phyloP scores from a whole-genome alignment of 2,329 filamentous ascomycete genomes.

The Trichoderma brevicompactum region DNA sequence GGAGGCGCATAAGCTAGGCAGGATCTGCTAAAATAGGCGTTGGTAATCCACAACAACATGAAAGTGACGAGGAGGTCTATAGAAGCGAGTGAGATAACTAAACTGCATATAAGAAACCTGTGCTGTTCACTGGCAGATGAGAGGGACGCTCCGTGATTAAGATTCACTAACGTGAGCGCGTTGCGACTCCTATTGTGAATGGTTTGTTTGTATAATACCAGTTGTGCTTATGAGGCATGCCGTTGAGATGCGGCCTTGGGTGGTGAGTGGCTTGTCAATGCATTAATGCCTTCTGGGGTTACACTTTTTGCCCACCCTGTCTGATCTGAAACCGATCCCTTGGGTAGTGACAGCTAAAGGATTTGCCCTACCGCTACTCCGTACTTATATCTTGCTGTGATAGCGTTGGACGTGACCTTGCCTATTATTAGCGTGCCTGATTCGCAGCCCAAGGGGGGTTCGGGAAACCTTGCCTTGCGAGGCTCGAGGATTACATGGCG shows the following conservation, averaged over 20 bases:
- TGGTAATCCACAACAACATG: no score
- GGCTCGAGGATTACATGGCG: neutral
- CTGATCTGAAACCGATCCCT: conserved; percentile 10
- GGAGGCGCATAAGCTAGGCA: neutral
- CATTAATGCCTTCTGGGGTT: neutral
- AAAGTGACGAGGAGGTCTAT: no score
- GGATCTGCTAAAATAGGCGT: no score
- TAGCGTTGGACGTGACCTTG: neutral
- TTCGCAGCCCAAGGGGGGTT: neutral
- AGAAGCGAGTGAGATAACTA: neutral
- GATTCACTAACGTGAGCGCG: neutral
- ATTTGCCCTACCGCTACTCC: neutral
- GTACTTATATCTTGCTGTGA: neutral
- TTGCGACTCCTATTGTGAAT: neutral
- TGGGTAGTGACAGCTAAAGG: neutral
- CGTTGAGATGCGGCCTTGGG: neutral
- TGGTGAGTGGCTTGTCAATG: neutral
- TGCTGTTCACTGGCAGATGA: no score
- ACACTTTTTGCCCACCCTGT: neutral
- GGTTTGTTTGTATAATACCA: neutral
- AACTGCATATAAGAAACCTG: no score
- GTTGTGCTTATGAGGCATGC: neutral
- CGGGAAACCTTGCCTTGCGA: neutral
- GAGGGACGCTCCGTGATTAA: neutral
- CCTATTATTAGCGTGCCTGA: neutral